Conservation (phyloP, 1,284 basidiomycete genomes). For the Mrakiaceae sp. region DNA sequence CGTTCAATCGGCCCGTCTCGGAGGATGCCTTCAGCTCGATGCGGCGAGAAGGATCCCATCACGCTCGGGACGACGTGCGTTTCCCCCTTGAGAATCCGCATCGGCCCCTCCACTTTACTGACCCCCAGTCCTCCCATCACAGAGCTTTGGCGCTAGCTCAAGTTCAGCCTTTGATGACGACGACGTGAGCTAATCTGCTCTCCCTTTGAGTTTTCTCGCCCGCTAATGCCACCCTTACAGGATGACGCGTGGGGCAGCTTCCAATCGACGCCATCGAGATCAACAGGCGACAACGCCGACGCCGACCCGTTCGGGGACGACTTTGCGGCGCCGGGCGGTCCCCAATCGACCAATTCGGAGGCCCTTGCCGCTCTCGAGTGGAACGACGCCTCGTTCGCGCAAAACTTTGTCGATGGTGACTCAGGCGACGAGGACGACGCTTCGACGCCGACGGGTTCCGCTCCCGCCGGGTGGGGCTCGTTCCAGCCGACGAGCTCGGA, state of each 20-base stretch:
- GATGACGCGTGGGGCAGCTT: slow-evolving; percentile 34
- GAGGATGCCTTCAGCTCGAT: neutral
- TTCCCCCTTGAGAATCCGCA: neutral
- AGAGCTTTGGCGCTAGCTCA: neutral
- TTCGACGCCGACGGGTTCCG: neutral
- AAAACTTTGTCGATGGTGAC: slow-evolving; percentile 23
- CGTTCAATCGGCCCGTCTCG: neutral
- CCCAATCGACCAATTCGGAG: slow-evolving; percentile 13
- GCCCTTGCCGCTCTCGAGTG: slow-evolving; percentile 31
- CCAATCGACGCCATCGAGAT: slow-evolving; percentile 12
- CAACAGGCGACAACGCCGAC: no score
- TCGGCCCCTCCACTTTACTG: neutral
- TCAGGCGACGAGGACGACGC: slow-evolving; percentile 11
- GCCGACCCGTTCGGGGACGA: slow-evolving; percentile 31
- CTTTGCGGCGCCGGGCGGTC: slow-evolving; percentile 15
- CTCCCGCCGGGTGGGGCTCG: neutral
- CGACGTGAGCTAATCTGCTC: slow-evolving; percentile 15
- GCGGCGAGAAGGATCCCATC: neutral
- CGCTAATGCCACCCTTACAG: neutral
- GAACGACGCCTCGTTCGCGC: slow-evolving; percentile 29
- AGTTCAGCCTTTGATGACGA: neutral
- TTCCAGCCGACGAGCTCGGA: slow-evolving; percentile 1
- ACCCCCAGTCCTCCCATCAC: slow-evolving; percentile 17
- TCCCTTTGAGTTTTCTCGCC: neutral
- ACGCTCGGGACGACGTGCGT: no score